Percentiles rank a stretch among this genome's conserved stretches.
phyloP scores from a whole-genome alignment of 139 green algal genomes.

The Micractinium conductrix region DNA sequence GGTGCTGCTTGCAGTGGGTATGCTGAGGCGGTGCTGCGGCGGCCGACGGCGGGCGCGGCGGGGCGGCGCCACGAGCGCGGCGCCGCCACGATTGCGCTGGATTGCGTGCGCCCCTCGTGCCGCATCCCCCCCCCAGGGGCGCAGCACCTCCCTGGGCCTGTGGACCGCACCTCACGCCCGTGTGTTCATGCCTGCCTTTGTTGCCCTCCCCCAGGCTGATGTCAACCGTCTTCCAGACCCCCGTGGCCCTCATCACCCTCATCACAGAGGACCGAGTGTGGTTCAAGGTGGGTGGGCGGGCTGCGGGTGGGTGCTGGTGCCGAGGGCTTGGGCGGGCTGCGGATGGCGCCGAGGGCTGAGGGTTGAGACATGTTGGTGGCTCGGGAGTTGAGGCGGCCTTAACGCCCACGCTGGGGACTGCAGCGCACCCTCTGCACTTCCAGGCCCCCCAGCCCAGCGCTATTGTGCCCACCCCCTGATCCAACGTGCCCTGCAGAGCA shows the following conservation, averaged over 20 bases:
- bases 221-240: constrained; percentile 38
- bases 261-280: constrained; percentile 40
- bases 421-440: no score
- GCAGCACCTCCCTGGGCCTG: no score
- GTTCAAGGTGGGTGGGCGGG: constrained; percentile 29
- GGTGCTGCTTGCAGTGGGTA: not conserved
- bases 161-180: no score
- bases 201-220: constrained; percentile 16
- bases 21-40: not conserved
- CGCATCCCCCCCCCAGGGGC: no score
- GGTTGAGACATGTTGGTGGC: no score
- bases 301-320: not conserved
- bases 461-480: no score
- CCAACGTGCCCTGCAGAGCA: constrained; percentile 34
- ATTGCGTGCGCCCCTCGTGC: no score
- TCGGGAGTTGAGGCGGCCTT: no score
- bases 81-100: no score
- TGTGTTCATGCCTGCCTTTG: not conserved
- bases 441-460: no score
- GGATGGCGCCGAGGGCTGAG: not conserved
- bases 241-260: constrained; percentile 39
- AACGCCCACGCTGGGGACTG: no score
- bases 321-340: not conserved
- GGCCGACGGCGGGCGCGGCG: not conserved
- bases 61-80: no score